Base-by-base conservation (phyloP, 352 stramenopile genomes). In the Pythium periplocum region DNA sequence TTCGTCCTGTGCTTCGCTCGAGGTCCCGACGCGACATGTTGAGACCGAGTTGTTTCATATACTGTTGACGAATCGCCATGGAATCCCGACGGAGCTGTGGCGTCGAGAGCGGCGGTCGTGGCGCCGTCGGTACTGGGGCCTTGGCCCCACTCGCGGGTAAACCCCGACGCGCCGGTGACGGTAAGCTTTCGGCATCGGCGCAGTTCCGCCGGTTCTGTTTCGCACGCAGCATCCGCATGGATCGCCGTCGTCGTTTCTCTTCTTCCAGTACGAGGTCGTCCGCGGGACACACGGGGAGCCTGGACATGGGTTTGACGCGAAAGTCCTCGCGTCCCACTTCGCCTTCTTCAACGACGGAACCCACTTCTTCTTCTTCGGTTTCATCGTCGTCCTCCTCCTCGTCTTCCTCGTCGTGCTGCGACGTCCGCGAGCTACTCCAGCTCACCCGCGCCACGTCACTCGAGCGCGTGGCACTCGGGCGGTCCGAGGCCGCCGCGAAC, bases 1-100 rank as follows among this genome's bases (percentile, higher is more conserved):
- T 82, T 35, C 68, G 68, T 6, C 78, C 78, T 0, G 78, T 91
- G 37, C 78, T 86, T 49, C 87, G 85, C 60, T 93, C 83, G 31
- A 95, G 56, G 53, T 95, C 83, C 32, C 75, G 81, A n/a, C 78
- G 79, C 7, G 83, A 89, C 31, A 88, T 46, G 67, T 72, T 91
- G 38, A 95, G 78, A 34, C 85, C 85, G 7, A 95, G 61, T 55
- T 95, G 83, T 52, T 71, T 93, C 85, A 78, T 91, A 59, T 95
- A 95, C 59, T 93, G 77, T 59, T 87, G 77, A 40, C 85, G 80
- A 49, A 95, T 90, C 3, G 81, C 79, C 57, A 87, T 86, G 26
- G 77, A 87, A 62, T 95, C 85, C 52, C 86, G 86, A 42, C 82
- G 81, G 34, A 89, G 65, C 45, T 75, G 62, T 30, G 74, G 66